Percentiles rank a stretch among this genome's conserved stretches.
Conservation (phyloP, 306 rosid species). For the Hylodesmum podocarpum region DNA sequence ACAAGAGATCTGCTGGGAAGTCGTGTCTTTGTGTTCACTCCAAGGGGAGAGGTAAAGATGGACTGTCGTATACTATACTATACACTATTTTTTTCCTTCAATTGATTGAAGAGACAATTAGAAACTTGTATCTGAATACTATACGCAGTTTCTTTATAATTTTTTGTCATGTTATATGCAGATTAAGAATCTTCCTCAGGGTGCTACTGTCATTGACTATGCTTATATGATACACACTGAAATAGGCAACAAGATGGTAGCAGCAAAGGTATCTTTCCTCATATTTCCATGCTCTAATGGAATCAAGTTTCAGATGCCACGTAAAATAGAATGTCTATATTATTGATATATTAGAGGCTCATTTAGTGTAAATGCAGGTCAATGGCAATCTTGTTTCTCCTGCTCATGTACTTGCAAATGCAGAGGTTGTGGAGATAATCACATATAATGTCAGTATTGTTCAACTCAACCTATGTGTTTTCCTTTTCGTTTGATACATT, state of each 20-base stretch:
- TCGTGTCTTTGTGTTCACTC: conserved; percentile 96
- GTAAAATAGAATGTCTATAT: conserved; percentile 1
- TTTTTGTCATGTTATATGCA: conserved; percentile 36
- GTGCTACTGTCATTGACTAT: conserved; percentile 93
- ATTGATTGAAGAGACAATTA: conserved; percentile 6
- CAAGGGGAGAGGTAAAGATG: conserved; percentile 89
- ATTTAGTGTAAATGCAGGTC: conserved; percentile 66
- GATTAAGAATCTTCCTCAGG: conserved; percentile 95
- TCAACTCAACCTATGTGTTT: conserved; percentile 15
- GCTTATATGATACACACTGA: conserved; percentile 99
- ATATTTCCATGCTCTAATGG: conserved; percentile 13
- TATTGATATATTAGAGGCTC: conserved; percentile 7
- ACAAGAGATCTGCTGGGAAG: conserved; percentile 96
- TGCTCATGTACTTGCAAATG: conserved; percentile 79
- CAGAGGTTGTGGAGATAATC: conserved; percentile 99
- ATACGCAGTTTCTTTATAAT: conserved; percentile 23
- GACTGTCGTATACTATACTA: not conserved
- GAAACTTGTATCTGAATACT: conserved; percentile 7
- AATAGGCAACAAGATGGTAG: conserved; percentile 98
- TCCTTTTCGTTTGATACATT: conserved; percentile 11
- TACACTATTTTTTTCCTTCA: not conserved
- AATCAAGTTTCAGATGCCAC: not conserved
- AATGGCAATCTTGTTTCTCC: conserved; percentile 96
- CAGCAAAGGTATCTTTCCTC: conserved; percentile 75
- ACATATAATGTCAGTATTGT: conserved; percentile 80